Percentiles rank a stretch among this genome's conserved stretches.
Conservation (phyloP, 805 yeast species). For the Candida broadrunensis region DNA sequence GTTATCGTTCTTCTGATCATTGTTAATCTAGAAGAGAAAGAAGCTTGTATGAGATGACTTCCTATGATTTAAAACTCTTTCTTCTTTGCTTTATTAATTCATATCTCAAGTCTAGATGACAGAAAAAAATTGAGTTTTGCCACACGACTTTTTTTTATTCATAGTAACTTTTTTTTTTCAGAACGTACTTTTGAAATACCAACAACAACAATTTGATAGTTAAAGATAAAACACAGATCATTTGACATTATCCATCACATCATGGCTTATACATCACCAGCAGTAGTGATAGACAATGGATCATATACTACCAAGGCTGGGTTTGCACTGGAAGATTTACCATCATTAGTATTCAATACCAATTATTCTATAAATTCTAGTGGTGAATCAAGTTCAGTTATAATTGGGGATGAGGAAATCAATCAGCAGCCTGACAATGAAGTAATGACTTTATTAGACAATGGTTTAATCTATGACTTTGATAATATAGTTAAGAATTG, state of each 20-base stretch:
- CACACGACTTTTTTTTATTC: no score
- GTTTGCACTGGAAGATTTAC: conserved; percentile 61
- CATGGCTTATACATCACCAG: conserved; percentile 37
- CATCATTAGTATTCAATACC: conserved; percentile 56
- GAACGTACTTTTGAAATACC: no score
- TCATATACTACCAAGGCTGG: conserved; percentile 67
- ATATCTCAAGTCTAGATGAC: no score
- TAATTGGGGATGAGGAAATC: conserved; percentile 46
- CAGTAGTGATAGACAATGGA: conserved; percentile 71
- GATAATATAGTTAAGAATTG: conserved; percentile 66
- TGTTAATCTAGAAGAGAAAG: no score
- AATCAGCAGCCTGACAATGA: conserved; percentile 43
- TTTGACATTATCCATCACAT: no score
- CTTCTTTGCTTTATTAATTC: no score
- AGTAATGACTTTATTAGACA: conserved; percentile 57
- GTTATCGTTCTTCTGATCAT: background rate
- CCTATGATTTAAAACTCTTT: no score
- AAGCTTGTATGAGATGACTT: no score
- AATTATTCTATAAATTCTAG: conserved; percentile 43
- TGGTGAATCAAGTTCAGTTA: conserved; percentile 22
- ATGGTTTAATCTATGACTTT: conserved; percentile 70
- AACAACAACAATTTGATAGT: no score
- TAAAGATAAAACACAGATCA: no score
- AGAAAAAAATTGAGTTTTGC: no score
- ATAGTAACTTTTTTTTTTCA: no score